Base-by-base conservation (phyloP, 2,329 filamentous ascomycete species). In the Bisporella sp. region DNA sequence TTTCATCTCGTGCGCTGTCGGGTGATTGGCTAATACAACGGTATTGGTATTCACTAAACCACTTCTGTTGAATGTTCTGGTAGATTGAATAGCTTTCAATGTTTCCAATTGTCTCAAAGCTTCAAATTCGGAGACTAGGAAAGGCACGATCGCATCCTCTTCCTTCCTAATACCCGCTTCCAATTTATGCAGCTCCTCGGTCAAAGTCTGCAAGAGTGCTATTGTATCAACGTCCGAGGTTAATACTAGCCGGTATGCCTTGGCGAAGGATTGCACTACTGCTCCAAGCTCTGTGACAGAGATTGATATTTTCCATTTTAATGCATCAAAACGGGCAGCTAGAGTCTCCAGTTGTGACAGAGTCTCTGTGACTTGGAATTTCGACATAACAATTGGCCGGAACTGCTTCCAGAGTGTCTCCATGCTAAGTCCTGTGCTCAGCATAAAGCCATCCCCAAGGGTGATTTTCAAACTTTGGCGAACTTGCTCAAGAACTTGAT, bases 361-460 rank as follows among this genome's bases (percentile, higher is more conserved):
- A 35, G 72, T 73, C 31, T 72, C 65, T 41, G 82, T 66, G 0
- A 72, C 69, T 4, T 63, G 59, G 29, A 69, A 64, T 13, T 73
- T 72, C 1, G 73, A 67, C 28, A 83, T 72, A 4, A 81, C 75
- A 8, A 71, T 66, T 0, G 90, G 88, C 48, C 86, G 79, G 61
- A 95, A 79, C 1, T 73, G 62, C 41, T 79, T 78, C 92, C 91
- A 95, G 5, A 95, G 74, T 6, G 71, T 66, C 62, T 93, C 87
- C 87, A 95, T 93, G 57, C 81, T 84, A 9, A 90, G 71, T 0
- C 89, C 90, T 2, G 85, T 90, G 0, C 74, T 82, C 11, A 95
- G 70, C 49, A 82, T 81, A 70, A 90, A 91, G 2, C 81, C 82
- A 12, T 80, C 76, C 29, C 79, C 75, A 62, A 95, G 92, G 46